Percentiles rank a stretch among this genome's conserved stretches.
These are phyloP conservation scores for Physcomitrium patens DNA, from an alignment of 225 moss, liverwort and hornwort genomes.

Conservation along the genomic window DNA sequence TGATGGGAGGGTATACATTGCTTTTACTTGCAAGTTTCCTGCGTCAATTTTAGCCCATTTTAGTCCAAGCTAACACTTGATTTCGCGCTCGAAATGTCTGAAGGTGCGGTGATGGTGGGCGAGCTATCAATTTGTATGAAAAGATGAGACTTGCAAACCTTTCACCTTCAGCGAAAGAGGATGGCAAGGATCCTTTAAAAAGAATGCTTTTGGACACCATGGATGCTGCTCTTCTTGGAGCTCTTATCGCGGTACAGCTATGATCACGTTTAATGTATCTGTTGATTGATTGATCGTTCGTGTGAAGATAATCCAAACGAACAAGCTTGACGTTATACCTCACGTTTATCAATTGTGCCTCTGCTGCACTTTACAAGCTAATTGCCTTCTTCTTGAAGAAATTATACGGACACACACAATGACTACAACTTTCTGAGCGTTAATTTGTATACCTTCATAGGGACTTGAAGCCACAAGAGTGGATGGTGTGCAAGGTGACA, in stretches of 20 bases:
- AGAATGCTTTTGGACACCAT: conserved; percentile 66
- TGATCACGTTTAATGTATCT: conserved; percentile 1
- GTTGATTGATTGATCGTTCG: conserved; percentile 9
- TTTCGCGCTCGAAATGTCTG: conserved; percentile 16
- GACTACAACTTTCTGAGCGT: conserved; percentile 17
- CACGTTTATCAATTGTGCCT: background rate
- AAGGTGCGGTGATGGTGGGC: conserved; percentile 69
- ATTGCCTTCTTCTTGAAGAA: conserved; percentile 2
- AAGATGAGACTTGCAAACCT: conserved; percentile 53
- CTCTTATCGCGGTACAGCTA: conserved; percentile 51
- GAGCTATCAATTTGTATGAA: conserved; percentile 50
- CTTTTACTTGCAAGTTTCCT: background rate
- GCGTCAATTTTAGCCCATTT: conserved; percentile 1
- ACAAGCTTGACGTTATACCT: conserved; percentile 19
- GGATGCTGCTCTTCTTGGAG: conserved; percentile 70
- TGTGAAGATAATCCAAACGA: conserved; percentile 2
- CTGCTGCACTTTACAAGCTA: background rate
- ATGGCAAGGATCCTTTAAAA: conserved; percentile 44
- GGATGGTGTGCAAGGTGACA: conserved; percentile 36
- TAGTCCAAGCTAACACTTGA: background rate
- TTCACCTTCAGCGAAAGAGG: conserved; percentile 36
- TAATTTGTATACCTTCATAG: conserved; percentile 32
- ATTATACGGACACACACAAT: background rate
- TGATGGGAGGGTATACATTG: conserved; percentile 10
- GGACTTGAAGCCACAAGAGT: conserved; percentile 42